phyloP scores from a whole-genome alignment of 257 asterid species.

The Jasminum sambac region DNA sequence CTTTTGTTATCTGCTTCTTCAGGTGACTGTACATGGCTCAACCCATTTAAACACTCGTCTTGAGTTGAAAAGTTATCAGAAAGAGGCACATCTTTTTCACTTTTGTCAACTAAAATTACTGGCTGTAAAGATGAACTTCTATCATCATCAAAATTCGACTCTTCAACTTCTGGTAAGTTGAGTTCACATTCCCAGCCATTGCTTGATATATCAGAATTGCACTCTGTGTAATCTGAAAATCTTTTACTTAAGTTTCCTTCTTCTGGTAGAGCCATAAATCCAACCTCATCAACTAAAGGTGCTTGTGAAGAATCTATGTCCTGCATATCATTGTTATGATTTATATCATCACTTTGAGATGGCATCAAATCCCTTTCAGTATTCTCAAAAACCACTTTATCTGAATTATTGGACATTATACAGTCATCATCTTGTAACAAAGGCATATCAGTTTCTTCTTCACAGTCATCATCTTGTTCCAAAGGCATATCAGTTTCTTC shows the following conservation, averaged over 20 bases:
- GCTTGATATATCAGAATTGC: conserved; percentile 21
- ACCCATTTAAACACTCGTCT: background rate
- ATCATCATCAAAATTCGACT: conserved; percentile 21
- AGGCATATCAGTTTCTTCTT: conserved; percentile 26
- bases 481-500: conserved; percentile 23
- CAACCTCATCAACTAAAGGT: conserved; percentile 31
- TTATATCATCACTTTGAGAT: conserved; percentile 23
- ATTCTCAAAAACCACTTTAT: conserved; percentile 23
- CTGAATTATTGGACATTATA: conserved; percentile 21
- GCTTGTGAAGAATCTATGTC: conserved; percentile 21
- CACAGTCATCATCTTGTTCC: too few species aligned
- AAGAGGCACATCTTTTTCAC: background rate
- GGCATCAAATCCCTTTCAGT: conserved; percentile 17
- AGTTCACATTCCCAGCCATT: conserved; percentile 20
- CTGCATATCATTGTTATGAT: conserved; percentile 14
- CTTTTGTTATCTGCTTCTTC: background rate
- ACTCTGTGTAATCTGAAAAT: conserved; percentile 27
- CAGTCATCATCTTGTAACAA: conserved; percentile 20
- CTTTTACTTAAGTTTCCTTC: conserved; percentile 19
- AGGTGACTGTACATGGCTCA: conserved; percentile 16
- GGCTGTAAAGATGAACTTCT: conserved; percentile 16
- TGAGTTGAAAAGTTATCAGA: background rate
- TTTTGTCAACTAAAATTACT: conserved; percentile 17
- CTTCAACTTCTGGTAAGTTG: conserved; percentile 17
- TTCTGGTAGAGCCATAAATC: conserved; percentile 19